Conservation (phyloP, 192 early-diverging fungal species). For the Nowakowskiella sp. region DNA sequence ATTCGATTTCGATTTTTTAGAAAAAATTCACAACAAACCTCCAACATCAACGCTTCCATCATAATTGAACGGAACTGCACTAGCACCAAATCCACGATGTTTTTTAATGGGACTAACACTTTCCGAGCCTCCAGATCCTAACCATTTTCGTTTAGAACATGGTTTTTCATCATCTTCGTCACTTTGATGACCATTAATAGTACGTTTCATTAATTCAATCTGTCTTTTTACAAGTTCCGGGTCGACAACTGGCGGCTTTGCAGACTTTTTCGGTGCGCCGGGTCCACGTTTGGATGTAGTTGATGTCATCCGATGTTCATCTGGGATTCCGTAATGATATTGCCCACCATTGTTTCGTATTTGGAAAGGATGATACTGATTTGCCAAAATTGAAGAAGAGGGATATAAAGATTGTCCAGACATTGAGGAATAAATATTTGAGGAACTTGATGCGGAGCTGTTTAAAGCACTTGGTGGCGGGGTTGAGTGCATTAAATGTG, state of each 20-base stretch:
- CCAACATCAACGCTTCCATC: neutral
- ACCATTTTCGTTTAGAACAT: neutral
- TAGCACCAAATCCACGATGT: conserved; percentile 10
- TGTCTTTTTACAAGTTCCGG: conserved; percentile 6
- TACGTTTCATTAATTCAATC: conserved; percentile 12
- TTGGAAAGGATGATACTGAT: too few relatives aligned
- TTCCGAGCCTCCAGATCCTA: neutral
- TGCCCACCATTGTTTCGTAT: too few relatives aligned
- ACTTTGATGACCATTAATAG: neutral
- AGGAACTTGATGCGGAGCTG: too few relatives aligned
- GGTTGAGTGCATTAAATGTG: too few relatives aligned
- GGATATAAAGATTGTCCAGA: too few relatives aligned
- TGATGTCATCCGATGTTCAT: neutral
- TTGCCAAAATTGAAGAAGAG: too few relatives aligned
- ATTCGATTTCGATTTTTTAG: too few relatives aligned
- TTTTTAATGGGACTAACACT: conserved; percentile 1
- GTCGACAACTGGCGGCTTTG: neutral
- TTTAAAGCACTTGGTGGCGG: too few relatives aligned
- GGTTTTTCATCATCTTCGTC: neutral
- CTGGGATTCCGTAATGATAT: conserved; percentile 1
- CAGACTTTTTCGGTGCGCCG: neutral
- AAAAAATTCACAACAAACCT: neutral
- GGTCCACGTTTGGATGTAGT: neutral
- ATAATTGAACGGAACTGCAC: conserved; percentile 3
- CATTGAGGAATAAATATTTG: too few relatives aligned